Evolutionary conservation across 2,329 filamentous ascomycete species (phyloP), one percentile per base, ranked within the genome.

Genomic region (Davidsoniella neocaledoniae): DNA sequence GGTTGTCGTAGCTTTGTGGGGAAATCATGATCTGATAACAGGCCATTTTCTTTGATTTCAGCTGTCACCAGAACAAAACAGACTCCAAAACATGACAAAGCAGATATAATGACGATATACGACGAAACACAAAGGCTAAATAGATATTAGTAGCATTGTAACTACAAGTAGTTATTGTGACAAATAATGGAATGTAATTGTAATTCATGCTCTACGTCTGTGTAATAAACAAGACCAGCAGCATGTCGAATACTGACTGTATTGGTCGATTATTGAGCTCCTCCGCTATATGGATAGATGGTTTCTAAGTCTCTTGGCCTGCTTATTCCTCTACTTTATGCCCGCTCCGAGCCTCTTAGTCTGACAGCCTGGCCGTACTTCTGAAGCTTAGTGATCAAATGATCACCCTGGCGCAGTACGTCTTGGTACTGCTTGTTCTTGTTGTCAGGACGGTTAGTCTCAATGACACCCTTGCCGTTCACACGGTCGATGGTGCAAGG

Each of bases 371-470:
- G 91, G 42, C 91, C 91, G 65, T 98, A 98, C 74, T 98, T 98
- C 70, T 98, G 91, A 58, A 98, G 72, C 74, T 98, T 98, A 52
- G 91, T 98, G 64, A 98, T 96, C 55, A 98, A 74, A 67, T 94
- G 85, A 66, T 98, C 91, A 29, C 91, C 91, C 64, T 96, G 91
- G 70, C 91, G 91, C 54, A 98, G 87, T 37, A 96, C 87, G 59
- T 98, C 91, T 59, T 88, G 84, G 68, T 98, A 98, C 70, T 98
- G 91, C 76, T 94, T 95, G 74, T 96, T 96, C 80, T 98, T 98
- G 70, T 94, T 88, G 63, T 96, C 91, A 7, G 90, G 88, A 49
- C 91, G 77, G 70, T 95, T 95, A 42, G 91, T 98, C 74, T 96
- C 91, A 60, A 98, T 96, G 58, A 96, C 84, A 48, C 90, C 90